phyloP scores from a whole-genome alignment of 2,329 filamentous ascomycete genomes.

The Fusarium incarnatum region DNA sequence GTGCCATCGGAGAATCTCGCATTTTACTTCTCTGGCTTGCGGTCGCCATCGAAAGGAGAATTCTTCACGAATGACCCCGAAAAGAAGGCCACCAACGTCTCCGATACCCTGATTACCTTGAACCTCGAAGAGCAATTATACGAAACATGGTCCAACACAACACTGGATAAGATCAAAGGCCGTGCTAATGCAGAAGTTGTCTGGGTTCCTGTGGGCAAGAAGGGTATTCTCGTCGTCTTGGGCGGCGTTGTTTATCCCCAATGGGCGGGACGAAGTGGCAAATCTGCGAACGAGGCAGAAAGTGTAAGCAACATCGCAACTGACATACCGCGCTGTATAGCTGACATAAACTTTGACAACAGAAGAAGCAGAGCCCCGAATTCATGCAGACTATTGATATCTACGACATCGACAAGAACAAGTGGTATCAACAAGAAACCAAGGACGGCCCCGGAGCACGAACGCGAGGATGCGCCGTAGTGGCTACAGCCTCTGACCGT shows the following conservation, averaged over 20 bases:
- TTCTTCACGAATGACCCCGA: constrained; percentile 57
- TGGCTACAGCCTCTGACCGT: constrained; percentile 75
- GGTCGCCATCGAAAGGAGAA: constrained; percentile 60
- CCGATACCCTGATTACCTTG: constrained; percentile 69
- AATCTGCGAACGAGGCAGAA: constrained; percentile 47
- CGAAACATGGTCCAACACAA: constrained; percentile 68
- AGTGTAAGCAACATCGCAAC: constrained; percentile 49
- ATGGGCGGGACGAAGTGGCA: constrained; percentile 51
- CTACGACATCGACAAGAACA: constrained; percentile 76
- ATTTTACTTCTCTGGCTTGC: constrained; percentile 77
- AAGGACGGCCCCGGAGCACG: constrained; percentile 68
- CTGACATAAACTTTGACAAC: constrained; percentile 6
- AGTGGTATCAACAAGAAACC: constrained; percentile 78
- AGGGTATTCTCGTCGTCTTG: constrained; percentile 81
- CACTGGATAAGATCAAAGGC: constrained; percentile 61
- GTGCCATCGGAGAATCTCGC: constrained; percentile 77
- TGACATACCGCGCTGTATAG: neutral
- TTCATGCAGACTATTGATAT: constrained; percentile 81
- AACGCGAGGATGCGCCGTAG: constrained; percentile 78
- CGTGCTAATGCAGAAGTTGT: constrained; percentile 74
- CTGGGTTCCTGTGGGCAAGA: constrained; percentile 80
- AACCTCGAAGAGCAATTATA: constrained; percentile 65
- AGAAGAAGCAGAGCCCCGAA: constrained; percentile 73
- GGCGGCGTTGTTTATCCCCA: constrained; percentile 77
- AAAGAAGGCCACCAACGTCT: constrained; percentile 58